A percentile compares a stretch with the other conserved stretches of the same genome.
phyloP scores from a whole-genome alignment of 768 basidiomycete genomes.

The Thelephora aurantiotincta region DNA sequence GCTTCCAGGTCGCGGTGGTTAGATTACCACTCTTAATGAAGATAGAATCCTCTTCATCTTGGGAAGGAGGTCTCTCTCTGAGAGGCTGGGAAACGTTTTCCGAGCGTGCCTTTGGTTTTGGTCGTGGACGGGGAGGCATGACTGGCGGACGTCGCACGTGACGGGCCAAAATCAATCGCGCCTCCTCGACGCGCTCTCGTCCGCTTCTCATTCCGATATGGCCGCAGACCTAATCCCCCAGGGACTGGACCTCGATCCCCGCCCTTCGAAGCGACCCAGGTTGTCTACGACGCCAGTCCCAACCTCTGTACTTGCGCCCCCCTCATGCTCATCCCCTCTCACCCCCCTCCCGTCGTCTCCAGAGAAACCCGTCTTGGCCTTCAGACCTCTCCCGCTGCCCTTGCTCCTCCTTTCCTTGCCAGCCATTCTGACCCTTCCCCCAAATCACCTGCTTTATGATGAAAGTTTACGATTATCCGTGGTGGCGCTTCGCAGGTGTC shows the following conservation, averaged over 20 bases:
- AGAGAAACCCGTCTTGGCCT: neutral
- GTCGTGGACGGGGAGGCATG: conserved; percentile 10
- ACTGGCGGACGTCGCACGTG: conserved; percentile 3
- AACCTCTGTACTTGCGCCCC: too few species aligned
- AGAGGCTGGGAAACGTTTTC: too few species aligned
- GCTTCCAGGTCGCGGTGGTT: conserved; percentile 41
- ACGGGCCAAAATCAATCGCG: neutral
- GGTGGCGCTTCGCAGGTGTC: conserved; percentile 40
- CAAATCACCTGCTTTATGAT: conserved; percentile 40
- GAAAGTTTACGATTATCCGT: conserved; percentile 43
- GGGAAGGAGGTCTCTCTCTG: neutral
- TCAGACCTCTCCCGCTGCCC: conserved; percentile 25
- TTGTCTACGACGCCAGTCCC: neutral
- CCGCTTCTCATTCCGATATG: too few species aligned
- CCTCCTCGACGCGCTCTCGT: too few species aligned
- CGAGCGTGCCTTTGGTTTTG: conserved; percentile 9
- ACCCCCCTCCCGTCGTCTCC: conserved; percentile 1
- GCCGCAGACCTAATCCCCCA: too few species aligned
- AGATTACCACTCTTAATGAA: conserved; percentile 57
- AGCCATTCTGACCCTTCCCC: conserved; percentile 45
- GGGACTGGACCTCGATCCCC: neutral
- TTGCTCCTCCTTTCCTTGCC: conserved; percentile 51
- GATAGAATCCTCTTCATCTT: conserved; percentile 47
- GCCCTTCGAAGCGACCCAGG: neutral
- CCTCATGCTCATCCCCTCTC: neutral